phyloP scores from a whole-genome alignment of 2,329 filamentous ascomycete genomes.

The Pseudopyrenochaeta lycopersici region DNA sequence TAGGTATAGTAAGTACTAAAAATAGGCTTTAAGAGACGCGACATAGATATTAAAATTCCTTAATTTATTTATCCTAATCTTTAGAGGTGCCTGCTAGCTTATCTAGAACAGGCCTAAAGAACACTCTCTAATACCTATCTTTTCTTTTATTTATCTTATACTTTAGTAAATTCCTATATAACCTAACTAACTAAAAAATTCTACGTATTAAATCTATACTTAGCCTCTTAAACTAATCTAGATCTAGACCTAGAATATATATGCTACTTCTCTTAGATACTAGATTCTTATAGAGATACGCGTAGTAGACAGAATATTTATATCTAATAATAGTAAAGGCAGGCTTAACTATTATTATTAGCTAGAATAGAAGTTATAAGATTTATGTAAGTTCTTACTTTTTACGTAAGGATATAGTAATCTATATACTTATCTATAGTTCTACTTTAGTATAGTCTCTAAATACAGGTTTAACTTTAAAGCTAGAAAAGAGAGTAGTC shows the following conservation, averaged over 20 bases:
- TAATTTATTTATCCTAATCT: too few species aligned
- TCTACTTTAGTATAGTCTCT: conserved; percentile 22
- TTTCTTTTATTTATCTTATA: conserved; percentile 24
- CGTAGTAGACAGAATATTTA: conserved; percentile 26
- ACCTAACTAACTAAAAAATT: conserved; percentile 24
- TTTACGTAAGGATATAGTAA: conserved; percentile 26
- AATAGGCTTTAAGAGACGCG: too few species aligned
- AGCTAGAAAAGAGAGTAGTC: conserved; percentile 23
- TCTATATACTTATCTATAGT: conserved; percentile 28
- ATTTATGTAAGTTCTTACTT: conserved; percentile 22
- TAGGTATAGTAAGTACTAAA: too few species aligned
- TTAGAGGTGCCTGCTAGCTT: too few species aligned
- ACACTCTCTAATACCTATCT: conserved; percentile 23
- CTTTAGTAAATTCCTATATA: conserved; percentile 25
- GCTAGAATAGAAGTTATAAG: conserved; percentile 9
- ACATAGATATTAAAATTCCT: too few species aligned
- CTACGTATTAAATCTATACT: conserved; percentile 27
- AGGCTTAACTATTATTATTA: conserved; percentile 19
- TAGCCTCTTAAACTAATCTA: conserved; percentile 25
- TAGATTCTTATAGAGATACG: conserved; percentile 20
- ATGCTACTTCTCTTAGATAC: conserved; percentile 19
- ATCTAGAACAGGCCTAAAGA: conserved; percentile 17
- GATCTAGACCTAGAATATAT: conserved; percentile 24
- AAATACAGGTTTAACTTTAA: conserved; percentile 22
- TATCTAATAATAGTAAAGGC: conserved; percentile 25